phyloP scores from a whole-genome alignment of 169 alveolate species.

The Plasmodium falciparum region DNA sequence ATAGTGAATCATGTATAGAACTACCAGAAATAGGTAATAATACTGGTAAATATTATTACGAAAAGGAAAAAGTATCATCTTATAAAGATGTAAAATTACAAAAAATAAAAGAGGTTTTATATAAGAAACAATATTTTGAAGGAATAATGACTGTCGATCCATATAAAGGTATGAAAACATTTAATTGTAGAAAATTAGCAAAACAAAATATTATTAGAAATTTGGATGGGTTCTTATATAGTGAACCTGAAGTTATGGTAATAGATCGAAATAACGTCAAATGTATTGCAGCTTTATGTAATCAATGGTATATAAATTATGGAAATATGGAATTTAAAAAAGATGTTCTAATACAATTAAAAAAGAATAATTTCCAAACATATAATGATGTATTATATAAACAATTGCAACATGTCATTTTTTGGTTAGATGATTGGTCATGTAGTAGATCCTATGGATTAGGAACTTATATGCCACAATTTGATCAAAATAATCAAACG shows the following conservation, averaged over 20 bases:
- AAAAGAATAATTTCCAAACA: conserved; percentile 81
- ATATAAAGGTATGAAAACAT: conserved; percentile 91
- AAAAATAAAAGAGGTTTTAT: conserved; percentile 96
- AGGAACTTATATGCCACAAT: conserved; percentile 98
- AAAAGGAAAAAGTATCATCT: conserved; percentile 89
- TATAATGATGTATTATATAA: conserved; percentile 87
- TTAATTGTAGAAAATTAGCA: conserved; percentile 85
- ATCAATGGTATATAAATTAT: conserved; percentile 98
- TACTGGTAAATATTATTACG: conserved; percentile 87
- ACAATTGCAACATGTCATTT: conserved; percentile 92
- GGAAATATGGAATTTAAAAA: conserved; percentile 97
- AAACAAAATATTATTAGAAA: conserved; percentile 82
- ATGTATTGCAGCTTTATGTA: conserved; percentile 97
- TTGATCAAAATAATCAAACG: conserved; percentile 20
- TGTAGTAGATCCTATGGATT: conserved; percentile 99
- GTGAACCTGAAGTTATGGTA: conserved; percentile 97
- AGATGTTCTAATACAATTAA: conserved; percentile 92
- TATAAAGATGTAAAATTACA: conserved; percentile 95
- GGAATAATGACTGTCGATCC: conserved; percentile 96
- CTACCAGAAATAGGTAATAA: conserved; percentile 91
- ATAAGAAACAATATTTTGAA: conserved; percentile 97
- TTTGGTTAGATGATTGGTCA: conserved; percentile 96
- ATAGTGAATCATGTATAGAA: conserved; percentile 93
- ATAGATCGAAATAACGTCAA: conserved; percentile 97
- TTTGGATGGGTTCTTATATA: conserved; percentile 90